phyloP scores from a whole-genome alignment of 495 filamentous ascomycete genomes.

The Evansstolkia leycettana region DNA sequence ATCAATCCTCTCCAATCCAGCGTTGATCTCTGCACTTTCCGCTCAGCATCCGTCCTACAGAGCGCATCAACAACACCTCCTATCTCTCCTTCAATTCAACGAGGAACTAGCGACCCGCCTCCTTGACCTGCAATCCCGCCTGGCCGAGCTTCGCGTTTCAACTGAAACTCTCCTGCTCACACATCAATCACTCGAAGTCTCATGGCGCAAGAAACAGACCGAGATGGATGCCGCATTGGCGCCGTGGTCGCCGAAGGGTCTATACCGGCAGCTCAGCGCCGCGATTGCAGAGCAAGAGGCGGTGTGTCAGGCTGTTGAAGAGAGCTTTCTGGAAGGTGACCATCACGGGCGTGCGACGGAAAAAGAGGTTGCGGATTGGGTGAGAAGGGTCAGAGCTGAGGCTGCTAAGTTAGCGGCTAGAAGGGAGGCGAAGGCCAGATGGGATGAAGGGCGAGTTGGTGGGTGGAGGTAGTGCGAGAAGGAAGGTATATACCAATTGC shows the following conservation, averaged over 20 bases:
- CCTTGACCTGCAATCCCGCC: conserved; percentile 46
- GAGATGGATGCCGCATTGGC: conserved; percentile 79
- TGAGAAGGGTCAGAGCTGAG: conserved; percentile 63
- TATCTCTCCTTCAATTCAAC: conserved; percentile 44
- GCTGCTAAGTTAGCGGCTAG: conserved; percentile 62
- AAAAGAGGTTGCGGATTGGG: conserved; percentile 73
- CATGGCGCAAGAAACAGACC: conserved; percentile 76
- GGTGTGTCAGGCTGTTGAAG: conserved; percentile 70
- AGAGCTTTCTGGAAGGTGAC: conserved; percentile 68
- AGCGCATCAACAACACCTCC: conserved; percentile 36
- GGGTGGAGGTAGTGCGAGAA: conserved; percentile 72
- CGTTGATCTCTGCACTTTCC: conserved; percentile 49
- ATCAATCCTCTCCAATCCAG: conserved; percentile 46
- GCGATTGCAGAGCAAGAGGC: conserved; percentile 72
- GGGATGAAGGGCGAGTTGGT: conserved; percentile 90
- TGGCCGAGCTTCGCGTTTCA: conserved; percentile 48
- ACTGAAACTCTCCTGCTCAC: conserved; percentile 73
- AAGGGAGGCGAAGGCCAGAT: conserved; percentile 73
- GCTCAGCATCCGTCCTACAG: conserved; percentile 49
- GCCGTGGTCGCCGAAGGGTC: conserved; percentile 68
- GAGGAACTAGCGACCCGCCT: conserved; percentile 58
- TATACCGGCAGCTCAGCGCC: conserved; percentile 69
- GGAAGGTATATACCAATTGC: background rate
- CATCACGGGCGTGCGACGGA: conserved; percentile 48
- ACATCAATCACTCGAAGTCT: conserved; percentile 75